Base-by-base conservation (phyloP, 73 alveolate species). In the Symbiodinium natans region DNA sequence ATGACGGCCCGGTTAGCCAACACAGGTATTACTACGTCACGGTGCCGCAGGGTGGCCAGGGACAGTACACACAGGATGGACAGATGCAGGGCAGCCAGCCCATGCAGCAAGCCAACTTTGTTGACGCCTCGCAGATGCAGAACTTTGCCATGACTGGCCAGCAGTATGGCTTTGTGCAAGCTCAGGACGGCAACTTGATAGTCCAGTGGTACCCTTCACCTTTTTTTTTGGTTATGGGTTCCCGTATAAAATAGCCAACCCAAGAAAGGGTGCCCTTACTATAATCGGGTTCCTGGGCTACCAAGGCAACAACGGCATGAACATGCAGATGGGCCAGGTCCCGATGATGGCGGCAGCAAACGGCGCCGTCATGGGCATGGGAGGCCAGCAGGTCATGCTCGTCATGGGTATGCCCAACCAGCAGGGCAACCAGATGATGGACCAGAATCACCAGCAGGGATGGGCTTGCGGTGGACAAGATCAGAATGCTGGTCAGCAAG, bases 111-210 rank as follows among this genome's bases (percentile, higher is more conserved):
- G 85, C 94, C 68, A 56, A 38, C 31, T 88, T 63, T 15, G 95
- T 77, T 19, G 95, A 88, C 74, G 52, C 85, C 38, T 63, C 85
- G 48, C 95, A 88, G 86, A 88, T 88, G 95, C 95, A 46, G 75
- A 56, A 63, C 95, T 59, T 68, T 54, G 36, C 23, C 95, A 88
- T 88, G 95, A 77, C 86, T n/a, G 46, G 75, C 33, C 95, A 88
- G 95, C 95, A 88, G 95, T 88, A 88, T 40, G 95, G 95, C 95
- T 88, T 88, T n/a, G 86, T 88, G 86, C 94, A 46, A 34, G 95
- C 75, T 41, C 95, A 59, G 41, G 95, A 88, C 33, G 94, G 94
- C 54, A 63, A 63, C 77, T n/a, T n/a, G n/a, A n/a, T n/a, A n/a
- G n/a, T n/a, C n/a, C n/a, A n/a, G n/a, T n/a, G n/a, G n/a, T n/a